Conservation (phyloP, 768 basidiomycete species). For the Neoboletus subvelutipes region DNA sequence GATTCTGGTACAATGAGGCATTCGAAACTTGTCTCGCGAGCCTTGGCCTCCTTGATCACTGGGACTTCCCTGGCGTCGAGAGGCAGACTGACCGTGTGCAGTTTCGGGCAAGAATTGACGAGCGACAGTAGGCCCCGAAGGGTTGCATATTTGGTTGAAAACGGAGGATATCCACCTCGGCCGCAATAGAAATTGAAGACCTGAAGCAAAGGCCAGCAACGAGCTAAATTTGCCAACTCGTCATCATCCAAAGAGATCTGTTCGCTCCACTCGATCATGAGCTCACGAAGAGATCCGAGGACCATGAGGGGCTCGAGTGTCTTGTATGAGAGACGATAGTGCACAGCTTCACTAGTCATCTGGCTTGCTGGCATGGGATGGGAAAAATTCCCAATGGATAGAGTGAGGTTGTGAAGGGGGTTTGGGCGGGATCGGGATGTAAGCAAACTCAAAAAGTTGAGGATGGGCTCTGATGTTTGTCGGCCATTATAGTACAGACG, state of each 20-base stretch:
- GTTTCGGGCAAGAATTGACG: neutral
- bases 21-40: neutral
- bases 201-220: conserved; percentile 6
- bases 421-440: neutral
- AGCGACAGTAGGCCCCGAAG: conserved; percentile 9
- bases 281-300: neutral
- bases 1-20: conserved; percentile 8
- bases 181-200: conserved; percentile 3
- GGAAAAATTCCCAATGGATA: neutral
- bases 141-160: conserved; percentile 6
- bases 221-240: conserved; percentile 6
- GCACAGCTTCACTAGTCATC: conserved; percentile 2
- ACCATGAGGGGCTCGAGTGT: conserved; percentile 3
- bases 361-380: neutral
- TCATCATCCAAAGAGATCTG: conserved; percentile 12
- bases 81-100: neutral
- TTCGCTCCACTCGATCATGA: conserved; percentile 11
- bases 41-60: neutral
- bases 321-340: conserved; percentile 10
- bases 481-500: neutral
- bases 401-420: neutral
- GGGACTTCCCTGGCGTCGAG: conserved; percentile 18
- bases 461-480: neutral
- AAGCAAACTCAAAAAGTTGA: conserved; percentile 2
- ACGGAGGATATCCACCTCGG: conserved; percentile 7